Evolutionary conservation across 352 stramenopile species (phyloP), one percentile per base, ranked within the genome.

Genomic region (Pilasporangium apinafurcum): DNA sequence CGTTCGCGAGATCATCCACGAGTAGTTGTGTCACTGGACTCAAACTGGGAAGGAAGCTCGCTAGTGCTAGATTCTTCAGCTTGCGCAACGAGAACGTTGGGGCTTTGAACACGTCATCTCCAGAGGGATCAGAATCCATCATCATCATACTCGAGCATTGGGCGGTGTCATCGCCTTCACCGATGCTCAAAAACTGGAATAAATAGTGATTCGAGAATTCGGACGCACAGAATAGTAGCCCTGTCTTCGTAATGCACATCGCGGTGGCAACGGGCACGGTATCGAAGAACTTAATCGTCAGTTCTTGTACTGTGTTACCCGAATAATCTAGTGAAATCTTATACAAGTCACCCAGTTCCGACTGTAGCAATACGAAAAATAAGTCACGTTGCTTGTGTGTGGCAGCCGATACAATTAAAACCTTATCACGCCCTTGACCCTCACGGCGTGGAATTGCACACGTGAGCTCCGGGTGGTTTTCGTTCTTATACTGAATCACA

Each of bases 201-300:
- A 99, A 78, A 58, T 86, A 95, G 72, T 99, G 96, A 68, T 99
- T 98, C 8, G 94, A 95, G 58, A 98, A 98, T 71, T 99, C 96
- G 14, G 90, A 93, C 36, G 96, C 87, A 29, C 89, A 85, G 59
- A 99, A 99, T 1, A 99, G 75, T 38, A 98, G 74, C 8, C 96
- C 97, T 9, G 92, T 95, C 61, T 98, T 98, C 34, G 96, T 99
- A 51, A 99, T 97, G 65, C 96, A 98, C 40, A 99, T 68, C 41
- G 86, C 74, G 37, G 83, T 95, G 17, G 87, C 90, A 4, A 96
- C 71, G 0, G 96, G 96, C 8, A 99, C 65, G 0, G 96, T 99
- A 68, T 99, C 97, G 26, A 99, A 97, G 60, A 79, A 99, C 62
- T 95, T 76, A 17, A 91, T 79, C 48, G 90, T 95, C 37, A 95